Evolutionary conservation across 1,284 basidiomycete species (phyloP).

Genomic region (Sporisorium exsertum): DNA sequence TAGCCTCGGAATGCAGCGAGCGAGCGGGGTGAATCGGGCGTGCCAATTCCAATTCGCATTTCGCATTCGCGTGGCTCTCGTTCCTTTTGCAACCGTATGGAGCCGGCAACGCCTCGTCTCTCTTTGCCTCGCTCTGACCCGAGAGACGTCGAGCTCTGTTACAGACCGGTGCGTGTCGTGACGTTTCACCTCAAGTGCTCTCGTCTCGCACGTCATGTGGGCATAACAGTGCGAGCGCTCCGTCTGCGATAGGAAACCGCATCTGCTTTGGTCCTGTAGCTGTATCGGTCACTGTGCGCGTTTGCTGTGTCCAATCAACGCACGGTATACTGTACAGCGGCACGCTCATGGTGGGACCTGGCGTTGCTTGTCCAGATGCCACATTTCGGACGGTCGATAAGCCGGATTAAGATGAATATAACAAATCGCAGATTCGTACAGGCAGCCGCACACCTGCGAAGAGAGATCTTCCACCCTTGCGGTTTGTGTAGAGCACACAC

Average conservation of each 20-base stretch:
- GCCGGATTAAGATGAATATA: neutral
- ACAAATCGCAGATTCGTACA: neutral
- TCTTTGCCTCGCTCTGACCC: neutral
- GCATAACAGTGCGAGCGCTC: neutral
- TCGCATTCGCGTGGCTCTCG: neutral
- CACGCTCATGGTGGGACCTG: neutral
- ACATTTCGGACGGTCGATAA: neutral
- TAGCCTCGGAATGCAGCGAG: neutral
- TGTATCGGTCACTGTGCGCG: slow-evolving; percentile 3
- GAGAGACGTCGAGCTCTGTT: neutral
- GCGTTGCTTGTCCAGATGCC: neutral
- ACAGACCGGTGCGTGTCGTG: neutral
- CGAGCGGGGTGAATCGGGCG: slow-evolving; percentile 1
- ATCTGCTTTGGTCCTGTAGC: neutral
- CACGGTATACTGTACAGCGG: neutral
- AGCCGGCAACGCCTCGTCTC: neutral
- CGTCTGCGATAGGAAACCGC: neutral
- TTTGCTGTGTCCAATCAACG: slow-evolving; percentile 27
- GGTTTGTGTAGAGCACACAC: neutral
- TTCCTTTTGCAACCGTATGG: neutral
- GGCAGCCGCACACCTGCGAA: neutral
- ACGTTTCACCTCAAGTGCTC: neutral
- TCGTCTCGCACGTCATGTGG: neutral
- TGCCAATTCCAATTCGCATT: neutral
- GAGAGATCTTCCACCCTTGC: neutral